Conservation (phyloP, 1,284 basidiomycete species). For the Ceratobasidium sp. region DNA sequence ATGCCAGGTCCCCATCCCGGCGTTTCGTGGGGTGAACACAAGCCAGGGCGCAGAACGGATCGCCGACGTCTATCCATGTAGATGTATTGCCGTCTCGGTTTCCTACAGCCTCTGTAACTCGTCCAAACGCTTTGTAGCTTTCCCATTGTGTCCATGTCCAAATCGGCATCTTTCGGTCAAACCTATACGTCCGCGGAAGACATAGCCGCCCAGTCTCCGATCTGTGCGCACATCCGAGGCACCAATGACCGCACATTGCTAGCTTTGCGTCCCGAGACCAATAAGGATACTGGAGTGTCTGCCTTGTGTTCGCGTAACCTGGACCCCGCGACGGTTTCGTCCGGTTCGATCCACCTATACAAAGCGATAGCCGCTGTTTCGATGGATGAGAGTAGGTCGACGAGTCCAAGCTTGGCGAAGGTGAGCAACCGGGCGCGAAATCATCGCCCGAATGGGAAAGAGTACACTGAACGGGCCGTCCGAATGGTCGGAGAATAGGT, state of each 20-base stretch:
- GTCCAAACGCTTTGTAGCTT: slow-evolving; percentile 14
- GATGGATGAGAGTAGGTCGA: slow-evolving; percentile 21
- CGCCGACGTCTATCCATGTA: slow-evolving; percentile 30
- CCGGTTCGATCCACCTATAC: slow-evolving; percentile 20
- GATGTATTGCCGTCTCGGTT: neutral
- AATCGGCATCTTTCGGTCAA: neutral
- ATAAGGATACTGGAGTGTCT: neutral
- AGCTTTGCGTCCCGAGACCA: neutral
- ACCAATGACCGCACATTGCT: slow-evolving; percentile 31
- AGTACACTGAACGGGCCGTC: slow-evolving; percentile 25
- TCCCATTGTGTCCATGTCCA: neutral
- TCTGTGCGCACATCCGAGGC: slow-evolving; percentile 34
- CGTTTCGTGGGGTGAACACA: neutral
- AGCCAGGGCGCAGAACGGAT: slow-evolving; percentile 38
- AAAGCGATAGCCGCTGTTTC: slow-evolving; percentile 19
- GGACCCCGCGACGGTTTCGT: slow-evolving; percentile 1
- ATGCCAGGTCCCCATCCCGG: neutral
- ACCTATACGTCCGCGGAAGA: slow-evolving; percentile 20
- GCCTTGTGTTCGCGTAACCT: slow-evolving; percentile 17
- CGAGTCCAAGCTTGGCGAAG: slow-evolving; percentile 32
- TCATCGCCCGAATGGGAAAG: slow-evolving; percentile 36
- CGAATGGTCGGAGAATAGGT: slow-evolving; percentile 34
- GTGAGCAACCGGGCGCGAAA: slow-evolving; percentile 30
- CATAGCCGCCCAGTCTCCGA: slow-evolving; percentile 32
- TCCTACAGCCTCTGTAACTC: neutral